Evolutionary conservation across 2,329 filamentous ascomycete species (phyloP), one percentile per base, ranked within the genome.

Genomic region (Nemania bipapillata): DNA sequence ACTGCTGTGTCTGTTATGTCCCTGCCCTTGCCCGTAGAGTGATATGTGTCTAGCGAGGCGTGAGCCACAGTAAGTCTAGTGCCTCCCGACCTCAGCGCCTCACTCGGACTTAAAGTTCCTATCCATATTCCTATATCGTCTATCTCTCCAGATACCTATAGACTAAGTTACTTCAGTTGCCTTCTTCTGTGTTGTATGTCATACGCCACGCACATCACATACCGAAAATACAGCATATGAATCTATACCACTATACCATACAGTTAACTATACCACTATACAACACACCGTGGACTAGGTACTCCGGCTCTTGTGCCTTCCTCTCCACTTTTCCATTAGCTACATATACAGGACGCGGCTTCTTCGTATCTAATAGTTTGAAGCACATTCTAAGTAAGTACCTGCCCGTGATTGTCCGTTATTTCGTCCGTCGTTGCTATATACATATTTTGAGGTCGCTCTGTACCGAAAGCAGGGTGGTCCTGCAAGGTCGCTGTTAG

Each of bases 291-390:
- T 40, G n/a, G n/a, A n/a, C 37, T 17, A 15, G 17, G 8, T 37
- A 37, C 32, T 52, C 20, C 30, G 6, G 5, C 3, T 28, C 32
- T 7, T 30, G 5, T 24, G 22, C 22, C n/a, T 28, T 35, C 20
- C 45, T 45, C 49, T 45, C 49, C 49, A 54, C 59, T 45, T 54
- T 54, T 54, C 49, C n/a, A 11, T 45, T 26, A 20, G n/a, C n/a
- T 20, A 30, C n/a, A n/a, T n/a, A n/a, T n/a, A n/a, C 47, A 20
- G 15, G 20, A 11, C 4, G 42, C 28, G n/a, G 49, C 35, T 54
- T 11, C 37, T 22, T 24, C 35, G n/a, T 28, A 45, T 54, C n/a
- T 42, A 37, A 24, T n/a, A 7, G 9, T 26, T 20, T 15, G 42
- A 17, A 26, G 32, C n/a, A 6, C 15, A 8, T 42, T n/a, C 47